Evolutionary conservation across 257 asterid species (phyloP), one percentile per base, ranked within the genome.

Genomic region (Jacaranda mimosifolia): DNA sequence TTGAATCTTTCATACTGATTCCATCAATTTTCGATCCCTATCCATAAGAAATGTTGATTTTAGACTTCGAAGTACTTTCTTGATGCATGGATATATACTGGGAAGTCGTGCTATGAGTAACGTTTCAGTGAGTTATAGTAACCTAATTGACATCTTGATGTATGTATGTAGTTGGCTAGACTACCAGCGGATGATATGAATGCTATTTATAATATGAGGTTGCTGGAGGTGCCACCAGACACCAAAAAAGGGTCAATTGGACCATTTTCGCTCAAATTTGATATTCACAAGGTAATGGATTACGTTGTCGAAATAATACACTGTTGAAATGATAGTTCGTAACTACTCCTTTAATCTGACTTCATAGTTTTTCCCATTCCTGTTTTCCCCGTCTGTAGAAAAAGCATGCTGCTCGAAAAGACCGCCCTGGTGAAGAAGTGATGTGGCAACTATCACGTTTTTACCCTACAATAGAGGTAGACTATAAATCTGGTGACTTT

Each of bases 401-500:
- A 77, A 89, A 84, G 82, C 87, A 82, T 35, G 88, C 84, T 64
- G 69, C 84, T 46, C 87, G 94, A 84, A 89, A 87, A 83, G 94
- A 89, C 36, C 89, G 92, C 26, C 64, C 83, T 51, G 87, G 81
- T 78, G 91, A 81, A 80, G 89, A 80, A 75, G 76, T 74, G 38
- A 59, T 67, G 2, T 89, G 94, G 94, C 91, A 87, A 69, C 68
- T 89, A 46, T 87, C 92, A 65, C 94, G 94, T 56, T 89, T 89
- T 79, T 89, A 86, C 76, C 94, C 94, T 18, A 77, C 86, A 77
- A 85, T 89, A 72, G 94, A 89, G 94, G 94, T 89, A 81, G 6
- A 40, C 17, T 48, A 66, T 49, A 7, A 17, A 63, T 13, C 67
- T 17, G 7, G 9, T 13, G 67, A 58, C 40, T 46, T 74, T 18